Conservation (phyloP, 2,329 filamentous ascomycete species). For the Chrysoporthe puriensis region DNA sequence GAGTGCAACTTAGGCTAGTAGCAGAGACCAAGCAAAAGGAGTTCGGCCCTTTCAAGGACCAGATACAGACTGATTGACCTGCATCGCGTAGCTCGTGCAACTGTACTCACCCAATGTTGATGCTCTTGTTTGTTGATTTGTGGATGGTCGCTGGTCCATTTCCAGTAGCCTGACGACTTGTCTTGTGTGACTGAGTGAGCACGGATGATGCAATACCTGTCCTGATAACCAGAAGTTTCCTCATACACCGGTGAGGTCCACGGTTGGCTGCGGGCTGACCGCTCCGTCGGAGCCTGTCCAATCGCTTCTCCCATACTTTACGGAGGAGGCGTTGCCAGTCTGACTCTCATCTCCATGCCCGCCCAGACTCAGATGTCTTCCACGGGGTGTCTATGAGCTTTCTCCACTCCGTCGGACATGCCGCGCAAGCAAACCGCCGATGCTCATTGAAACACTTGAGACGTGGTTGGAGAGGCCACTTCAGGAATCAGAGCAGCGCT, state of each 20-base stretch:
- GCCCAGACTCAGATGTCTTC: neutral
- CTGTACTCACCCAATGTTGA: conserved; percentile 12
- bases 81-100: conserved; percentile 1
- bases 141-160: conserved; percentile 7
- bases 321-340: conserved; percentile 14
- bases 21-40: neutral
- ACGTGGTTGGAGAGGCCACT: neutral
- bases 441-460: neutral
- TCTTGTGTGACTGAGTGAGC: conserved; percentile 19
- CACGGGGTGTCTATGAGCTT: neutral
- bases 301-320: neutral
- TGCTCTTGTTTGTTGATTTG: conserved; percentile 8
- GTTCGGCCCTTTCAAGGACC: neutral
- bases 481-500: neutral
- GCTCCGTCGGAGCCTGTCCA: conserved; percentile 3
- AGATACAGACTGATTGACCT: neutral
- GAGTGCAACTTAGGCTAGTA: neutral
- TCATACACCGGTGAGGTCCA: neutral
- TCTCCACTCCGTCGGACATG: neutral
- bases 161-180: conserved; percentile 21
- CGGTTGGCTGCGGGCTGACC: conserved; percentile 5
- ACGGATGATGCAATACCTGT: conserved; percentile 25
- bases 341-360: conserved; percentile 12
- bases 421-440: neutral
- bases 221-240: neutral